Evolutionary conservation across 495 filamentous ascomycete species (phyloP), one percentile per base, ranked within the genome.

Genomic region (Gamarada debralockiae): DNA sequence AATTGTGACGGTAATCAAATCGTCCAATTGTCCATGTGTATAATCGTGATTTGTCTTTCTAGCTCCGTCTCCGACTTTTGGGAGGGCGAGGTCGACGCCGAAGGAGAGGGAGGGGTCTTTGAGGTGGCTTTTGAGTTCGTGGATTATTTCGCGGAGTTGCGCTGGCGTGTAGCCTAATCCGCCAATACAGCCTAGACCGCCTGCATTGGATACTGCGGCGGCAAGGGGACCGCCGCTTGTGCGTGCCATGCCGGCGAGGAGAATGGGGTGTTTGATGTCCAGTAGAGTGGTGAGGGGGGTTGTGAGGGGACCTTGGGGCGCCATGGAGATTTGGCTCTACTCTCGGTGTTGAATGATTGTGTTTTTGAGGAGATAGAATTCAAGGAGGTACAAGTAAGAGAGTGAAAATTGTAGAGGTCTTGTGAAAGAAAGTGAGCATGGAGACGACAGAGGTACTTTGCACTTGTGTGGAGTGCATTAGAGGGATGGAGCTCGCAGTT

Each of bases 11-110:
- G 87, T 84, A 58, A 95, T 82, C 21, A 95, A 75, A 65, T 91
- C 84, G 66, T 90, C 86, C 12, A 96, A 79, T 59, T 86, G 82
- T 22, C 90, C 90, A 60, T 81, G 72, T 0, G 90, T 96, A 75
- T 96, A 96, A 67, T 95, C 90, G 71, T 95, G 87, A 71, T 96
- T 96, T 5, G 90, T 96, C 61, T 84, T 85, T 44, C 90, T 79
- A 14, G 90, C 89, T 27, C 65, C 68, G 37, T 87, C 87, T 50
- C 90, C 90, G 52, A 96, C 74, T 66, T 92, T 87, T 1, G 90
- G 90, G 2, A 96, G 79, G 1, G 89, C 89, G 6, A 96, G 82
- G 65, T 96, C 90, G 46, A 96, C 83, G 59, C 89, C 90, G 68
- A 95, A 96, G 3, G 89, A 85, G 1, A 92, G 80, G 18, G 70